Conservation (phyloP, 495 filamentous ascomycete genomes). For the Trichoderma gamsii region DNA sequence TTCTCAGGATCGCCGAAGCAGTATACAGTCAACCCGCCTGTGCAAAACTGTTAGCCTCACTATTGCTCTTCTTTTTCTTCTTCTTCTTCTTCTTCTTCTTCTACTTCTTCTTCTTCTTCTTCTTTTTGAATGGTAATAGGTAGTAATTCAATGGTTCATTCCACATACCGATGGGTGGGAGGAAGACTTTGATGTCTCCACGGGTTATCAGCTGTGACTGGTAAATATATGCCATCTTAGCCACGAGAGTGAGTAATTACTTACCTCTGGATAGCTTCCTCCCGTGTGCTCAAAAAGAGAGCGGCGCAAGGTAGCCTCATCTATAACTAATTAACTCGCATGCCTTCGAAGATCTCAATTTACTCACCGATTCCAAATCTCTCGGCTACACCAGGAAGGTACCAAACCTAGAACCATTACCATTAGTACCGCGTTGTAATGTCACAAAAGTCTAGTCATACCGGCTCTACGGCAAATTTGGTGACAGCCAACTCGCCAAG, state of each 20-base stretch:
- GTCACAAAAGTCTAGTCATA: conserved; percentile 22
- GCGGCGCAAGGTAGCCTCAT: conserved; percentile 79
- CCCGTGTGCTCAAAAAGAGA: conserved; percentile 93
- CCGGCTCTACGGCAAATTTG: conserved; percentile 92
- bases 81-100: not conserved
- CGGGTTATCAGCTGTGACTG: conserved; percentile 68
- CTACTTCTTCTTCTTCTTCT: too few species aligned
- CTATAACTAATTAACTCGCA: conserved; percentile 31
- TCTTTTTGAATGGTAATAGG: conserved; percentile 1
- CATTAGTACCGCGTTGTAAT: not conserved
- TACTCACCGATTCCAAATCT: conserved; percentile 78
- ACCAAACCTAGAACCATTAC: conserved; percentile 60
- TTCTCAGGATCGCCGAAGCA: conserved; percentile 92
- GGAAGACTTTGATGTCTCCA: conserved; percentile 88
- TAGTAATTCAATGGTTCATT: not conserved
- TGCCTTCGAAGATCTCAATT: conserved; percentile 12
- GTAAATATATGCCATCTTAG: conserved; percentile 9
- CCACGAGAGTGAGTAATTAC: conserved; percentile 13
- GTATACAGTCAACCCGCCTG: conserved; percentile 91
- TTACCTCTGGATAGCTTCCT: conserved; percentile 75
- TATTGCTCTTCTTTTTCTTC: too few species aligned
- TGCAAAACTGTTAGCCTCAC: conserved; percentile 19
- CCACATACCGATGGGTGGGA: conserved; percentile 73
- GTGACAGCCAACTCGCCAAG: conserved; percentile 86
- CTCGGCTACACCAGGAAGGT: conserved; percentile 89